phyloP scores from a whole-genome alignment of 31 red algal species.

The Bonnemaisonia californica region DNA sequence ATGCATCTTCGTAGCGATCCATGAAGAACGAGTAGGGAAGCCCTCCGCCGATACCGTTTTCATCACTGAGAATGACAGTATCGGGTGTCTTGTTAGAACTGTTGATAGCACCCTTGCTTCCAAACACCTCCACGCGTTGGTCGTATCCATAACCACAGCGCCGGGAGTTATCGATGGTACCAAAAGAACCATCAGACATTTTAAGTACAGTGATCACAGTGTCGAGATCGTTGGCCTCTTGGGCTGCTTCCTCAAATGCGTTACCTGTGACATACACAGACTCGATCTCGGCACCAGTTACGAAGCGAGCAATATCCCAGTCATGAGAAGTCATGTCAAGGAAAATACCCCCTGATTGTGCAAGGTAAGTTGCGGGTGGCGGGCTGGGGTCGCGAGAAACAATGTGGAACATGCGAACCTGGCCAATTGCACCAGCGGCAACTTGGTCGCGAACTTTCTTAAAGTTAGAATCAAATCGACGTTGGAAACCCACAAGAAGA shows the following conservation, averaged over 20 bases:
- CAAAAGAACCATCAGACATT: constrained; percentile 96
- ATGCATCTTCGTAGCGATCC: constrained; percentile 95
- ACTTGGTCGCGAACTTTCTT: constrained; percentile 70
- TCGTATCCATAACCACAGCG: constrained; percentile 98
- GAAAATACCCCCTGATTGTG: constrained; percentile 95
- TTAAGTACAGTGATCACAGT: constrained; percentile 86
- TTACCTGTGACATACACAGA: constrained; percentile 88
- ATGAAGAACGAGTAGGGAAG: constrained; percentile 97
- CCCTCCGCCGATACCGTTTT: constrained; percentile 49
- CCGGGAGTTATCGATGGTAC: constrained; percentile 99
- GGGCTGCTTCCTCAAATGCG: constrained; percentile 91
- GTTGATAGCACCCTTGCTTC: constrained; percentile 74
- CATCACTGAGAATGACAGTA: constrained; percentile 69
- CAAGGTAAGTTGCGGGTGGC: constrained; percentile 90
- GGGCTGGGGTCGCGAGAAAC: constrained; percentile 93
- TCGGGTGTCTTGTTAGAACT: constrained; percentile 85
- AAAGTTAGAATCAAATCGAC: constrained; percentile 98
- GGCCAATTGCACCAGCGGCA: constrained; percentile 75
- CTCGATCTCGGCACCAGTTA: constrained; percentile 95
- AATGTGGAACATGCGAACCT: constrained; percentile 98
- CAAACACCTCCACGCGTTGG: constrained; percentile 99
- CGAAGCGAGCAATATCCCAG: constrained; percentile 98
- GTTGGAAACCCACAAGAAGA: constrained; percentile 96
- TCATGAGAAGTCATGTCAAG: constrained; percentile 97
- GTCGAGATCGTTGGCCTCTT: constrained; percentile 91